These are phyloP conservation scores for Myxozyma mucilagina DNA, from an alignment of 805 yeast genomes.

Conservation along the genomic window DNA sequence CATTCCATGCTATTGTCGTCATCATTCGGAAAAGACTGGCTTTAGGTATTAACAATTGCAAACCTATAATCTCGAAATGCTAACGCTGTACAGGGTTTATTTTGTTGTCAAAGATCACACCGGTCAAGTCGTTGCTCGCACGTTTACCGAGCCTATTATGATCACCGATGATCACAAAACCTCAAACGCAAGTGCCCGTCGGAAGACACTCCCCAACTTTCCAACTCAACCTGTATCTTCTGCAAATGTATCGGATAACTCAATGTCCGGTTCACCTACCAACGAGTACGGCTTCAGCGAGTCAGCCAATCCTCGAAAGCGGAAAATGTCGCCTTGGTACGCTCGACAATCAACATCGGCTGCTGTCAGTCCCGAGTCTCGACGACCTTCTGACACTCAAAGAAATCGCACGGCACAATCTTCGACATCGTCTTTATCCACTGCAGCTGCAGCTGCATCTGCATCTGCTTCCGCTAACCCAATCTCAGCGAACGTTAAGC, in stretches of 20 bases:
- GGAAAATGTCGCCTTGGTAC: constrained; percentile 18
- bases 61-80: not conserved
- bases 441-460: not conserved
- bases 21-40: constrained; percentile 86
- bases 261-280: constrained; percentile 24
- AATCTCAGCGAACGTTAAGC: not conserved
- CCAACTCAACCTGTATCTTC: constrained; percentile 14
- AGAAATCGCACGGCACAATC: not conserved
- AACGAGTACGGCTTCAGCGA: constrained; percentile 24
- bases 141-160: constrained; percentile 72
- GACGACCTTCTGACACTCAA: not conserved
- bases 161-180: constrained; percentile 93
- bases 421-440: not conserved
- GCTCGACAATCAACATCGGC: not conserved
- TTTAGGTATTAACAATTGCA: constrained; percentile 51
- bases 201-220: constrained; percentile 7
- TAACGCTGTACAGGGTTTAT: constrained; percentile 31
- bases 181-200: constrained; percentile 26
- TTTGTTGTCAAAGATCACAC: constrained; percentile 58
- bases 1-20: constrained; percentile 93
- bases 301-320: constrained; percentile 23
- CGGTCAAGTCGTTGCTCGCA: constrained; percentile 69
- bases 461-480: not conserved
- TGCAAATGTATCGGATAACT: constrained; percentile 19
- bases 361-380: not conserved